phyloP scores from a whole-genome alignment of 345 rosid genomes.

The Bruguiera parviflora region DNA sequence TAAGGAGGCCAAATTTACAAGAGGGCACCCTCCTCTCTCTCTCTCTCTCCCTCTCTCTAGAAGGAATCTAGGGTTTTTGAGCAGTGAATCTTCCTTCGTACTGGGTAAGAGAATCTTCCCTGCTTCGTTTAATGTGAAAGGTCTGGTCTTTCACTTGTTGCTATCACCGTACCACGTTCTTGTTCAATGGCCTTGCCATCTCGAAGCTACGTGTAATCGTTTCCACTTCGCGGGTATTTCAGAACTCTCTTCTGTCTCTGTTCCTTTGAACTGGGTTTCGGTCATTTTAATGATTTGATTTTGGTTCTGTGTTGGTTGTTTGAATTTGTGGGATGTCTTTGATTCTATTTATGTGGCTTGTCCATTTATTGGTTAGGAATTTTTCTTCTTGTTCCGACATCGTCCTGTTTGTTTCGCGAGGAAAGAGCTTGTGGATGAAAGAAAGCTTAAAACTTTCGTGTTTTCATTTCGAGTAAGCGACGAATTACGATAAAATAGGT shows the following conservation, averaged over 20 bases:
- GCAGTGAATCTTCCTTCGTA: slow-evolving; percentile 19
- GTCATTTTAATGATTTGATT: not conserved
- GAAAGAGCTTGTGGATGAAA: not conserved
- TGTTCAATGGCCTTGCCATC: not conserved
- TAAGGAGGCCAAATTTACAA: no score
- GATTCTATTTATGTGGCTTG: slow-evolving; percentile 9
- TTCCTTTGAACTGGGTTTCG: slow-evolving; percentile 1
- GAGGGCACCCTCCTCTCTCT: not conserved
- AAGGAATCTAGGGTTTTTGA: slow-evolving; percentile 26
- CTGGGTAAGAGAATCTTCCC: slow-evolving; percentile 17
- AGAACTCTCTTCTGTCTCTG: not conserved
- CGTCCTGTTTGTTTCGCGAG: not conserved
- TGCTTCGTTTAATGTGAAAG: slow-evolving; percentile 9
- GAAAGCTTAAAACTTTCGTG: not conserved
- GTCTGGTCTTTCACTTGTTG: not conserved
- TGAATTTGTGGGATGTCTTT: not conserved
- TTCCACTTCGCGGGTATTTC: not conserved
- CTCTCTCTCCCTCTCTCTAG: slow-evolving; percentile 7
- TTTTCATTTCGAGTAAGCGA: not conserved
- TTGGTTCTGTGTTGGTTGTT: not conserved
- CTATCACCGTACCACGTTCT: not conserved
- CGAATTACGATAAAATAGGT: no score
- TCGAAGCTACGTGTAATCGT: not conserved
- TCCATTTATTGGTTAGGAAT: not conserved
- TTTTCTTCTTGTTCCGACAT: not conserved